A percentile compares a stretch with the other conserved stretches of the same genome.
Conservation (phyloP, 345 rosid genomes). For the Lumnitzera littorea region DNA sequence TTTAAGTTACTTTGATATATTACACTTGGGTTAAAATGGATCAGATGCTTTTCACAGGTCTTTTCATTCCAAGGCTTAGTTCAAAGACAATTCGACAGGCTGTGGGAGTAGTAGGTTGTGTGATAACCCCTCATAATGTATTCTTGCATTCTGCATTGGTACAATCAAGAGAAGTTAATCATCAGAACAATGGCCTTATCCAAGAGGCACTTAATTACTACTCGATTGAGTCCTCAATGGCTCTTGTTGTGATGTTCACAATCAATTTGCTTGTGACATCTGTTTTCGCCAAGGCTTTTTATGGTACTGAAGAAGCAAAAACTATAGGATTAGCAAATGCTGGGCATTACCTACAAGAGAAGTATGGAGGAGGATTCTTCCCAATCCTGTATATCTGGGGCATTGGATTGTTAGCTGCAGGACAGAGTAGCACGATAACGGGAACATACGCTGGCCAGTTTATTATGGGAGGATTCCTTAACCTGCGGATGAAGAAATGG, state of each 20-base stretch:
- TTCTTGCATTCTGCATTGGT: constrained; percentile 95
- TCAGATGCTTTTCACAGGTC: constrained; percentile 36
- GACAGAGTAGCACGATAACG: constrained; percentile 92
- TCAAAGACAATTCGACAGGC: constrained; percentile 90
- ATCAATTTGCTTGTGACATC: constrained; percentile 88
- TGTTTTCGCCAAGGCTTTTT: constrained; percentile 82
- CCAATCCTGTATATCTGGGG: constrained; percentile 95
- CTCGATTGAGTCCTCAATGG: constrained; percentile 70
- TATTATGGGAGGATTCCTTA: constrained; percentile 92
- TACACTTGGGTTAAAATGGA: not conserved
- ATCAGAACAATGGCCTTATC: constrained; percentile 54
- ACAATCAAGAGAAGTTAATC: constrained; percentile 77
- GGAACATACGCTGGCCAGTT: constrained; percentile 98
- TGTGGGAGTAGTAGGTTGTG: constrained; percentile 93
- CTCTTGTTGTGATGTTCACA: constrained; percentile 65
- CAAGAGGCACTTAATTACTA: constrained; percentile 92
- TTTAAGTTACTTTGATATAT: not conserved
- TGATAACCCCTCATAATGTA: constrained; percentile 93
- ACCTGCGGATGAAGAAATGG: constrained; percentile 86
- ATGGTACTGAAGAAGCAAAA: constrained; percentile 65
- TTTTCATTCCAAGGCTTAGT: constrained; percentile 79
- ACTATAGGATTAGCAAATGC: constrained; percentile 81
- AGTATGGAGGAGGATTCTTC: constrained; percentile 79
- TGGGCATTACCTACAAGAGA: constrained; percentile 74
- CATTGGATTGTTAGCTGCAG: constrained; percentile 90